Evolutionary conservation across 176 grass and related monocot species (phyloP), one percentile per base, ranked within the genome.

Genomic region (Chrysopogon serrulatus): DNA sequence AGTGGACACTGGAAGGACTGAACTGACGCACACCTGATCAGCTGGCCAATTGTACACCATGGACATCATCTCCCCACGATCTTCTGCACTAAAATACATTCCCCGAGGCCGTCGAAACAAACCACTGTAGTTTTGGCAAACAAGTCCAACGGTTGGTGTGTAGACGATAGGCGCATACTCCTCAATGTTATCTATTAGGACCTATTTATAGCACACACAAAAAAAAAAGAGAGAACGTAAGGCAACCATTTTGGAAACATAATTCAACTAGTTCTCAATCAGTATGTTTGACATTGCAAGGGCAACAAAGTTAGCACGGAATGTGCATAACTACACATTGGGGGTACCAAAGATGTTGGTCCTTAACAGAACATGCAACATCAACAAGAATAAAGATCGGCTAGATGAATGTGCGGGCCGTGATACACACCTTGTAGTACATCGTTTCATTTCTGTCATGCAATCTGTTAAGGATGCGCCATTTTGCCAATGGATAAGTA

Each of bases 21-120:
- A 75, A 83, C 62, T 15, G 30, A 71, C 65, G 48, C 56, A 23
- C 71, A 93, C 96, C 88, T 98, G 93, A 76, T 98, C 96, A 87
- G 96, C 83, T 90, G 93, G 96, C 96, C 96, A 96, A 81, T 98
- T 98, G 78, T 98, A 98, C 74, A 98, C 96, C 96, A 98, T 98
- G 54, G 96, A 98, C 96, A 98, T 98, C 96, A 98, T 98, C 76
- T 94, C 93, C 30, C 91, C 96, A 77, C 86, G 91, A 86, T 98
- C 91, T 83, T 84, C 89, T 75, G 93, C 89, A 85, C 89, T 94
- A 87, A 98, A 98, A 74, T 95, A 98, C 96, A 98, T 98, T 71
- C 93, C 96, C 31, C 96, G 77, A 72, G 96, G 96, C 44, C 96
- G 84, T 83, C 93, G 87, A 79, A 87, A 98, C 75, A 98, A 77